Conservation (phyloP, 1,284 basidiomycete species). For the Fomitopsis betulina region DNA sequence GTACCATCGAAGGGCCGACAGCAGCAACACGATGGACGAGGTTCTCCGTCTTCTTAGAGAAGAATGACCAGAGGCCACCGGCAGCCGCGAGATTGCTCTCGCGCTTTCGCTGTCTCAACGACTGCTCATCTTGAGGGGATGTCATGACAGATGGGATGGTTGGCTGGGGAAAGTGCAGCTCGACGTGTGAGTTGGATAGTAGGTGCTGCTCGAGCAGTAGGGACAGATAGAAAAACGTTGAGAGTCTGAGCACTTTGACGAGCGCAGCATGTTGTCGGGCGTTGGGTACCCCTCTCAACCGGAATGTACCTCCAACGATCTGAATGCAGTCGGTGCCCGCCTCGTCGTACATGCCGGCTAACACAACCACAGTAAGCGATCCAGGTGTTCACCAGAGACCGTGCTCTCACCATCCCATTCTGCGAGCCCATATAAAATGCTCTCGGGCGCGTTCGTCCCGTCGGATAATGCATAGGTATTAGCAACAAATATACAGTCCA, state of each 20-base stretch:
- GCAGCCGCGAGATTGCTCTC: constrained; percentile 22
- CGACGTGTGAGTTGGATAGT: constrained; percentile 45
- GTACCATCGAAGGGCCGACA: constrained; percentile 27
- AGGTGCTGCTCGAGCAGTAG: constrained; percentile 59
- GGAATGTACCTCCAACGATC: constrained; percentile 58
- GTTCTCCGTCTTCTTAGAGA: constrained; percentile 38
- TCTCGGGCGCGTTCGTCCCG: constrained; percentile 20
- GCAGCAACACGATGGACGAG: constrained; percentile 30
- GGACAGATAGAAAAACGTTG: constrained; percentile 54
- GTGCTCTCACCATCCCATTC: constrained; percentile 43
- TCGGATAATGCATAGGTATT: constrained; percentile 39
- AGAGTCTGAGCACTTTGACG: constrained; percentile 44
- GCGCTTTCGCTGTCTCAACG: constrained; percentile 12
- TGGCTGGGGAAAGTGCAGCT: constrained; percentile 38
- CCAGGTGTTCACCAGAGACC: not conserved
- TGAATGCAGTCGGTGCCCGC: constrained; percentile 23
- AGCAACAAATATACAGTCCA: constrained; percentile 42
- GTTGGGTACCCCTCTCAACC: constrained; percentile 42
- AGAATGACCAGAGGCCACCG: constrained; percentile 35
- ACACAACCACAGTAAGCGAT: not conserved
- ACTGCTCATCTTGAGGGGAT: constrained; percentile 15
- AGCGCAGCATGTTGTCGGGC: constrained; percentile 39
- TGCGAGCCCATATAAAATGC: constrained; percentile 44
- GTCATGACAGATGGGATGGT: constrained; percentile 12
- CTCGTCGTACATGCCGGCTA: not conserved